Conservation (phyloP, 768 basidiomycete species). For the Tulasnella sp. region DNA sequence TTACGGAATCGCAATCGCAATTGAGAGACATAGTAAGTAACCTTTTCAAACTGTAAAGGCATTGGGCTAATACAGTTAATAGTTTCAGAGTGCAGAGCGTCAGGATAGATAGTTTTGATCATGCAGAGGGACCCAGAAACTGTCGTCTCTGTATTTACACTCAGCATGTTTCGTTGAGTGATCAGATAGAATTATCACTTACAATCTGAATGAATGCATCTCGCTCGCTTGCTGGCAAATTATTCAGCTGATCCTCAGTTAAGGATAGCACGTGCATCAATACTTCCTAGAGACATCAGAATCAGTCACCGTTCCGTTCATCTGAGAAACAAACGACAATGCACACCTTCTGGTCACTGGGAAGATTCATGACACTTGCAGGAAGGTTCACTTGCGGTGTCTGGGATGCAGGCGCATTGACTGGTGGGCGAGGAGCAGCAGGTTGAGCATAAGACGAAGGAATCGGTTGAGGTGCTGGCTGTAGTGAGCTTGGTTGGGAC, state of each 20-base stretch:
- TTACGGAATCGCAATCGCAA: constrained; percentile 77
- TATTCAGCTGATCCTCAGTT: constrained; percentile 31
- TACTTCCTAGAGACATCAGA: constrained; percentile 20
- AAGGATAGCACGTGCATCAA: constrained; percentile 31
- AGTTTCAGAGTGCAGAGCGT: no score
- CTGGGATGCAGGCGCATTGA: background rate
- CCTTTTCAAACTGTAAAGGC: no score
- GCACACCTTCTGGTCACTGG: constrained; percentile 15
- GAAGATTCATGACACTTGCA: background rate
- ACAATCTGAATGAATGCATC: constrained; percentile 31
- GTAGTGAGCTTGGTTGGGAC: constrained; percentile 5
- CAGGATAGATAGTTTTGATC: no score
- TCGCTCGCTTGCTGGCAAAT: constrained; percentile 28
- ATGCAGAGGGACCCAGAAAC: no score
- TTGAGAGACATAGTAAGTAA: constrained; percentile 67
- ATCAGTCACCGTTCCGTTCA: background rate
- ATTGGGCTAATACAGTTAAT: no score
- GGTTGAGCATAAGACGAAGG: background rate
- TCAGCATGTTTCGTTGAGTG: no score
- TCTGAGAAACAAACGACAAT: background rate
- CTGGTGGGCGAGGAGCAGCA: background rate
- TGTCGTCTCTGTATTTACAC: no score
- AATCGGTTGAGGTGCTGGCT: constrained; percentile 10
- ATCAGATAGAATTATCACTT: no score
- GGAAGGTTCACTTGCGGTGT: constrained; percentile 13